These are phyloP conservation scores for Diaporthe ampelina DNA, from an alignment of 2,329 filamentous ascomycete genomes.

Conservation along the genomic window DNA sequence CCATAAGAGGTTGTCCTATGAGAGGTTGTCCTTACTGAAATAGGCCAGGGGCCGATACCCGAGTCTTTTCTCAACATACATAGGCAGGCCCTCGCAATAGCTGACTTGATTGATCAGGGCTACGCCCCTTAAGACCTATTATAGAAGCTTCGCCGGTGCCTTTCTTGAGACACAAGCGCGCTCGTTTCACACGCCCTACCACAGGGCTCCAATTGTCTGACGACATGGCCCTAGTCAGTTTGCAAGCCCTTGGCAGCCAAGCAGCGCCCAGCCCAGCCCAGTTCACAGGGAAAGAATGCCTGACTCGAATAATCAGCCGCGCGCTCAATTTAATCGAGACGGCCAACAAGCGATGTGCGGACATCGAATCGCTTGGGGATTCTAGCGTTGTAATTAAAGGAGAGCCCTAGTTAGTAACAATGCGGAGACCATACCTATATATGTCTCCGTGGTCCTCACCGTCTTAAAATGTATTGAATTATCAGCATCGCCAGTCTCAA, in stretches of 20 bases:
- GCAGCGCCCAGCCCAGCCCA: background rate
- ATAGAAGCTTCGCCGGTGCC: background rate
- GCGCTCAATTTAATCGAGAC: constrained; percentile 24
- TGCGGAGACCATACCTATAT: background rate
- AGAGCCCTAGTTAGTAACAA: background rate
- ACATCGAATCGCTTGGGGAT: background rate
- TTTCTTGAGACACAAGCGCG: constrained; percentile 8
- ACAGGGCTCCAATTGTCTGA: constrained; percentile 5
- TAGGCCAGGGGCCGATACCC: too few species aligned
- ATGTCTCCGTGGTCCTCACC: background rate
- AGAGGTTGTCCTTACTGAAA: too few species aligned
- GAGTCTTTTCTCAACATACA: too few species aligned
- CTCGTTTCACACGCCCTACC: constrained; percentile 21
- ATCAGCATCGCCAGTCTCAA: background rate
- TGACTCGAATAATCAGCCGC: constrained; percentile 11
- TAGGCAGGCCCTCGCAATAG: background rate
- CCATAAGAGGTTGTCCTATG: too few species aligned
- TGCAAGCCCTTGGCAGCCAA: constrained; percentile 10
- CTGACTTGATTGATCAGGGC: too few species aligned
- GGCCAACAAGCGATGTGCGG: background rate
- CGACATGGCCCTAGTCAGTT: background rate
- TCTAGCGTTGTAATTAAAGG: constrained; percentile 15
- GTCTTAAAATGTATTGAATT: too few species aligned
- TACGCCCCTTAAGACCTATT: background rate
- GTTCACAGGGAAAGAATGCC: background rate